These are phyloP conservation scores for Adenanthera pavonina DNA, from an alignment of 306 rosid species.

Conservation along the genomic window DNA sequence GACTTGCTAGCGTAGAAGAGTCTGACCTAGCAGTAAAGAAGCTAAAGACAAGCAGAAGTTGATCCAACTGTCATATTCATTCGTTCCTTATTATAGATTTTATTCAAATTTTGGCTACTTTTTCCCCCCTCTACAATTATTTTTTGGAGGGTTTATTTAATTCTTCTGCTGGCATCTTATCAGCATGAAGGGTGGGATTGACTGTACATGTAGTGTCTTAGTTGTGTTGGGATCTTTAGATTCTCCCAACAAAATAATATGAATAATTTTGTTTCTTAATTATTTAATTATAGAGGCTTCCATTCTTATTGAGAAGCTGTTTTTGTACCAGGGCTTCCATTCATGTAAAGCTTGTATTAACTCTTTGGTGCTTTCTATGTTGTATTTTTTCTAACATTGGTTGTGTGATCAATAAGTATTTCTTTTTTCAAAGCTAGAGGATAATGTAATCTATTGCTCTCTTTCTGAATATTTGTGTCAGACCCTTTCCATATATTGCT, in stretches of 20 bases:
- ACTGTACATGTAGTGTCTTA: constrained; percentile 74
- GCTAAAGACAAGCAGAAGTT: constrained; percentile 69
- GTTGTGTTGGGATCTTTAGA: constrained; percentile 53
- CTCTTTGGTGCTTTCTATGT: constrained; percentile 35
- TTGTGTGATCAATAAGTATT: constrained; percentile 34
- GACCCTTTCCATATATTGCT: neutral
- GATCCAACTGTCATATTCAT: constrained; percentile 50
- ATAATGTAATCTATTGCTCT: neutral
- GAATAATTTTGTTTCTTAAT: constrained; percentile 43
- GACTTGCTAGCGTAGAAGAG: constrained; percentile 57
- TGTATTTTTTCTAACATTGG: constrained; percentile 34
- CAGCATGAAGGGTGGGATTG: constrained; percentile 51
- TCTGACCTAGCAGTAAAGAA: constrained; percentile 73
- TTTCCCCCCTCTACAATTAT: constrained; percentile 26
- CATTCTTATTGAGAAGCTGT: constrained; percentile 73
- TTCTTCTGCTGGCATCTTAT: constrained; percentile 52
- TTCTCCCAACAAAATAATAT: constrained; percentile 58
- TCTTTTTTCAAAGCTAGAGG: neutral
- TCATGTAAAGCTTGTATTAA: constrained; percentile 57
- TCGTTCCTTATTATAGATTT: constrained; percentile 49
- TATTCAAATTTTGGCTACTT: constrained; percentile 60
- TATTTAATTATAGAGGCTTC: constrained; percentile 62
- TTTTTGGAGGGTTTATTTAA: constrained; percentile 51
- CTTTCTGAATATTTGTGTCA: constrained; percentile 8
- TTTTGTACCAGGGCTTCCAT: constrained; percentile 52